Evolutionary conservation across 176 grass and related monocot genomes (phyloP), one percentile per base, ranked within the genome.

Genomic region (Rhynchospora breviuscula): DNA sequence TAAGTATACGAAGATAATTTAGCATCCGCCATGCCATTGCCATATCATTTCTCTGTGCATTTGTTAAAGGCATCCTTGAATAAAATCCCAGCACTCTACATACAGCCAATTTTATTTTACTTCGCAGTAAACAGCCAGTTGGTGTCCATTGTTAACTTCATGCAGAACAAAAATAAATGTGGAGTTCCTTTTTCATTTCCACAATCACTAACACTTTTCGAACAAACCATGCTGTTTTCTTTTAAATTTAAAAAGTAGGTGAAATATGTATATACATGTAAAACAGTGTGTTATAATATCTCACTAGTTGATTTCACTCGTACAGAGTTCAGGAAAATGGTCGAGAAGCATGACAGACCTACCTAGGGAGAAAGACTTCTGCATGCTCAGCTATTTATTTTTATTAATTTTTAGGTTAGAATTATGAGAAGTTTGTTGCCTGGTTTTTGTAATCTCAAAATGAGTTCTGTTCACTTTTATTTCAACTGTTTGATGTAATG

Each of bases 281-380:
- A 19, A 88, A 58, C 18, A 11, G 17, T 84, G 8, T 59, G 26
- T 13, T 44, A 7, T 44, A 17, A 66, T 7, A 47, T 49, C 79
- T 59, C 33, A 62, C 52, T 81, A 63, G 19, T 10, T 78, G 25
- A 25, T 56, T 47, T 63, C 46, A 4, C 15, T 3, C 14, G 9
- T 82, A 74, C 88, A 94, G 92, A 98, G 82, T 98, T 95, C 86
- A 93, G 89, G 89, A 98, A 95, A 85, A 95, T 93, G 84, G 96
- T 95, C 58, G 91, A 95, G 89, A 93, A 98, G 88, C 47, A 87
- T 23, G 91, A 95, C 90, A 98, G 89, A 87, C 84, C 92, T 18
- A 62, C 84, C 48, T 74, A 29, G 79, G 85, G 79, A 79, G 52
- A 65, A 62, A 11, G 5, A 29, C 21, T 17, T 31, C 51, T 74